Evolutionary conservation across 2,329 filamentous ascomycete genomes (phyloP).

Genomic region (Coniochaeta sp.): DNA sequence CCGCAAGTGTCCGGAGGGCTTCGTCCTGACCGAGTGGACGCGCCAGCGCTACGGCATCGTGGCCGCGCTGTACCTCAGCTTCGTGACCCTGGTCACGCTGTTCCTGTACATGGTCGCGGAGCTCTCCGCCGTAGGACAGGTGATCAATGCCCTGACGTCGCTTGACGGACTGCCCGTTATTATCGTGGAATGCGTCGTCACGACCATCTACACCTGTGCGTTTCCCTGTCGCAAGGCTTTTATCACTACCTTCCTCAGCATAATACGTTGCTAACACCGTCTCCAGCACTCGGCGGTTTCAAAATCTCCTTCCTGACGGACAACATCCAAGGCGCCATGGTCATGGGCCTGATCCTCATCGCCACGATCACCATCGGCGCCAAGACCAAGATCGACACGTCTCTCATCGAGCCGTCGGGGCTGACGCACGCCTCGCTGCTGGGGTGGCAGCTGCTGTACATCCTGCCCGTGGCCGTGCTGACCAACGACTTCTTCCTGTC

Average conservation of each 20-base stretch:
- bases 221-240: no score
- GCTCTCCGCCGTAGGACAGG: conserved; percentile 73
- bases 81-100: conserved; percentile 71
- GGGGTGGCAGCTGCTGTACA: conserved; percentile 82
- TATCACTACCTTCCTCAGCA: not conserved
- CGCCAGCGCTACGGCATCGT: conserved; percentile 67
- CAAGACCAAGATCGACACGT: conserved; percentile 63
- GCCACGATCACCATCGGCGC: conserved; percentile 72
- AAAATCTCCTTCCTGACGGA: conserved; percentile 79
- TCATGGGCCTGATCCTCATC: conserved; percentile 66
- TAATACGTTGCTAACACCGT: not conserved
- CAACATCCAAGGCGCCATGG: conserved; percentile 74
- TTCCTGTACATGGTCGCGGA: conserved; percentile 86
- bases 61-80: conserved; percentile 66
- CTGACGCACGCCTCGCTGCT: conserved; percentile 63
- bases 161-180: conserved; percentile 67
- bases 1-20: conserved; percentile 72
- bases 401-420: conserved; percentile 60
- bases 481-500: conserved; percentile 86
- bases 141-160: conserved; percentile 66
- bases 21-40: conserved; percentile 80
- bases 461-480: conserved; percentile 70
- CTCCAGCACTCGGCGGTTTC: conserved; percentile 68
- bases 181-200: conserved; percentile 70
- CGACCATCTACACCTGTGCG: conserved; percentile 76